Conservation (phyloP, 2,329 filamentous ascomycete genomes). For the Nemania serpens region DNA sequence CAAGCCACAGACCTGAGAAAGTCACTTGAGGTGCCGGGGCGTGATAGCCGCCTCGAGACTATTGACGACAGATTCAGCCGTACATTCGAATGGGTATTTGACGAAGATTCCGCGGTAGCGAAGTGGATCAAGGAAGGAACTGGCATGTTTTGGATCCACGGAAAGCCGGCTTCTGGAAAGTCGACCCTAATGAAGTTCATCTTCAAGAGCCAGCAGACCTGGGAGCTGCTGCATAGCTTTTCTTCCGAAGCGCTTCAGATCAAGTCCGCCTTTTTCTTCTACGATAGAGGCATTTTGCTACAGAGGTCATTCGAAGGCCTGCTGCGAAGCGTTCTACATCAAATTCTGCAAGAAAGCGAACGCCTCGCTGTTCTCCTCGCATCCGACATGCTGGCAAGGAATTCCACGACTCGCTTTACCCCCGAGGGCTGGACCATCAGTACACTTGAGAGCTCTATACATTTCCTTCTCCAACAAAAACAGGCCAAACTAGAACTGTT, state of each 20-base stretch:
- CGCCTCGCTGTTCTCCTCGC: not conserved
- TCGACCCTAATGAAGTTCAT: constrained; percentile 35
- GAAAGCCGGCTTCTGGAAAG: constrained; percentile 1
- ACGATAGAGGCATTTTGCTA: not conserved
- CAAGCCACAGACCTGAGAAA: not conserved
- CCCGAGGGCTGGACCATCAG: not conserved
- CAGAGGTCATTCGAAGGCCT: not conserved
- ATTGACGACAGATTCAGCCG: not conserved
- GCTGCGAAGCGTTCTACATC: not conserved
- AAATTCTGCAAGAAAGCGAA: not conserved
- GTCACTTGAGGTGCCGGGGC: not conserved
- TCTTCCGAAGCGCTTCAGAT: not conserved
- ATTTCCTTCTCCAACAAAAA: not conserved
- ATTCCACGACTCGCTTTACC: not conserved
- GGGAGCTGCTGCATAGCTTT: constrained; percentile 22
- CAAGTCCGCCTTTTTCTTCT: not conserved
- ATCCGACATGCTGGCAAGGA: not conserved
- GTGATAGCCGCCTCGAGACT: not conserved
- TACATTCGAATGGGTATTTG: not conserved
- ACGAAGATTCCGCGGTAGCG: not conserved
- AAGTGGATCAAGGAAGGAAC: constrained; percentile 22
- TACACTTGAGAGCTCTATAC: not conserved
- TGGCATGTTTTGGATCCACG: constrained; percentile 30
- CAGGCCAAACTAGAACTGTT: not conserved
- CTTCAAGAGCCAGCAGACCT: constrained; percentile 9